A percentile compares a stretch with the other conserved stretches of the same genome.
Evolutionary conservation across 2,329 filamentous ascomycete genomes (phyloP).

Genomic region (Teratosphaeriaceae sp.): DNA sequence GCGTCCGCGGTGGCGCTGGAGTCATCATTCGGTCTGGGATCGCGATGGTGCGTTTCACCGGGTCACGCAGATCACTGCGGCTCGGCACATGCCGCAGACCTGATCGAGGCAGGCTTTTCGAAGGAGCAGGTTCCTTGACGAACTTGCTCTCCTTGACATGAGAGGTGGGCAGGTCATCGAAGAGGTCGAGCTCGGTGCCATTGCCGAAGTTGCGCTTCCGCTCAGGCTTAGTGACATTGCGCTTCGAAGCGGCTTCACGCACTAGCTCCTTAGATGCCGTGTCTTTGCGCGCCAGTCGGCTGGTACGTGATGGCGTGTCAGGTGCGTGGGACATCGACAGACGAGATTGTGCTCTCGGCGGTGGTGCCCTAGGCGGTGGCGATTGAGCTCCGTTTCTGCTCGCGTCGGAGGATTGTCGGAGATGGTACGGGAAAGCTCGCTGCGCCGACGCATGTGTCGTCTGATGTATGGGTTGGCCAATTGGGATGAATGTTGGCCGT

Average conservation of each 20-base stretch:
- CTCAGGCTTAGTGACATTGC: constrained; percentile 67
- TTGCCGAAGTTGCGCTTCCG: constrained; percentile 75
- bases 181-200: constrained; percentile 83
- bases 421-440: constrained; percentile 52
- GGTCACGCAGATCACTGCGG: constrained; percentile 24
- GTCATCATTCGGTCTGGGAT: constrained; percentile 42
- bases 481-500: constrained; percentile 70
- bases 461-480: constrained; percentile 64
- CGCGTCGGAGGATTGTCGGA: constrained; percentile 77
- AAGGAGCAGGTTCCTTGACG: constrained; percentile 72
- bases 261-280: constrained; percentile 45
- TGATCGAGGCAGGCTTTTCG: too few relatives aligned
- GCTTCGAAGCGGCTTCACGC: constrained; percentile 52
- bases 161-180: constrained; percentile 92
- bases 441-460: constrained; percentile 75
- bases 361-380: constrained; percentile 38
- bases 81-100: constrained; percentile 23
- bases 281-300: constrained; percentile 30
- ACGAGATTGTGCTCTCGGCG: constrained; percentile 40
- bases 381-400: constrained; percentile 37
- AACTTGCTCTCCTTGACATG: constrained; percentile 73
- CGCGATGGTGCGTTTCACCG: constrained; percentile 19
- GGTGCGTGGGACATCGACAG: constrained; percentile 42
- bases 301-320: constrained; percentile 43
- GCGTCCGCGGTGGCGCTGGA: constrained; percentile 40